Conservation (phyloP, 495 filamentous ascomycete species). For the Trypethelium eluteriae region DNA sequence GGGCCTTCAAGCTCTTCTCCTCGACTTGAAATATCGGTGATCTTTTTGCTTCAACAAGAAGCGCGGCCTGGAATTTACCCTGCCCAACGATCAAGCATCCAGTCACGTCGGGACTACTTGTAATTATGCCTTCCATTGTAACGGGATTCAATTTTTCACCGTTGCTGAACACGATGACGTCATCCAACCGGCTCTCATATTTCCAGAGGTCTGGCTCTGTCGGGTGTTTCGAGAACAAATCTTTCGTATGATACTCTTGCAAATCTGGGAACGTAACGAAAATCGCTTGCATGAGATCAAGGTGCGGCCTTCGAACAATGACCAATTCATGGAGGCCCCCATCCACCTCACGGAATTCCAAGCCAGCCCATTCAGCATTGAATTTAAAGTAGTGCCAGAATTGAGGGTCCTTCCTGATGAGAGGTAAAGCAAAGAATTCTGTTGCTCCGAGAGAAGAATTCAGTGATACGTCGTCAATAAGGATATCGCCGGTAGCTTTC, state of each 20-base stretch:
- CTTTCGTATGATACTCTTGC: constrained; percentile 14
- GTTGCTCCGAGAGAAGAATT: not conserved
- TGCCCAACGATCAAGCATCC: constrained; percentile 45
- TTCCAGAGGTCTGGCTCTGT: constrained; percentile 17
- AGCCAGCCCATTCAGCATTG: not conserved
- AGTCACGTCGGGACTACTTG: constrained; percentile 39
- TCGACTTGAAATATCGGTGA: no score
- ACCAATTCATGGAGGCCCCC: not conserved
- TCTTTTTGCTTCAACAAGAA: constrained; percentile 44
- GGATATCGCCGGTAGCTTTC: not conserved
- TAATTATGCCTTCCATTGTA: constrained; percentile 42
- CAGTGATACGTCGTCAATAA: not conserved
- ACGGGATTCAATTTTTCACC: constrained; percentile 14
- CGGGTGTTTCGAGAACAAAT: constrained; percentile 19
- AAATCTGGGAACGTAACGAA: constrained; percentile 14
- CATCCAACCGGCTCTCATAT: constrained; percentile 23
- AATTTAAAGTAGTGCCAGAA: not conserved
- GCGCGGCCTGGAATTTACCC: constrained; percentile 42
- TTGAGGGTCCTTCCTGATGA: not conserved
- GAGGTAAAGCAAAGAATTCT: not conserved
- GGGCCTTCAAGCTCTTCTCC: no score
- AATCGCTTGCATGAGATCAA: constrained; percentile 7
- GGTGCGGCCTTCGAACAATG: not conserved
- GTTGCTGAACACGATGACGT: constrained; percentile 11
- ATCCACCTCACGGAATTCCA: not conserved